Conservation (phyloP, 2,329 filamentous ascomycete species). For the Fusarium bulbicola region DNA sequence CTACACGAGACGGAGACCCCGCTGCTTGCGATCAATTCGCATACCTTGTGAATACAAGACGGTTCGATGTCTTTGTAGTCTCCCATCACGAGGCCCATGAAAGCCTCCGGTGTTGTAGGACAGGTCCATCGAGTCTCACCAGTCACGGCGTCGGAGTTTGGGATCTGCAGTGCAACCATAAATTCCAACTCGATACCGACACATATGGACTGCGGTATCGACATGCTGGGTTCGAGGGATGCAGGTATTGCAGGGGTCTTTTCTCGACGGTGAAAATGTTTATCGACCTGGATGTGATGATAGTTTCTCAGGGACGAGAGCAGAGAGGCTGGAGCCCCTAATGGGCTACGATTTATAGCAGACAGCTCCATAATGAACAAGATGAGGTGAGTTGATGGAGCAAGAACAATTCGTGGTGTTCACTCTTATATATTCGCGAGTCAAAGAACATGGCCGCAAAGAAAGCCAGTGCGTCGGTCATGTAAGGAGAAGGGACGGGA, state of each 20-base stretch:
- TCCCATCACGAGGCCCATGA: conserved; percentile 20
- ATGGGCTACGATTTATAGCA: conserved; percentile 24
- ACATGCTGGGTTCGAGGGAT: conserved; percentile 1
- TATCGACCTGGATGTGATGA: conserved; percentile 2
- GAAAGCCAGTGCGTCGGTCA: background rate
- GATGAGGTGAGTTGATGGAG: background rate
- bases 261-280: background rate
- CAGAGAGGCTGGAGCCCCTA: conserved; percentile 2
- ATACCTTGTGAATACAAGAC: conserved; percentile 33
- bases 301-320: conserved; percentile 5
- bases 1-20: conserved; percentile 35
- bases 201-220: conserved; percentile 14
- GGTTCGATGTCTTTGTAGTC: conserved; percentile 11
- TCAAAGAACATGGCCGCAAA: background rate
- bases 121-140: conserved; percentile 24
- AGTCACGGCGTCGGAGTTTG: background rate
- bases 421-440: background rate
- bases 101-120: conserved; percentile 6
- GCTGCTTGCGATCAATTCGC: conserved; percentile 27
- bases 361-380: conserved; percentile 26
- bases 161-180: conserved; percentile 33
- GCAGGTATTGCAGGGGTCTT: background rate
- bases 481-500: background rate
- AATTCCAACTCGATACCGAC: conserved; percentile 44
- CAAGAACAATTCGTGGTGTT: conserved; percentile 14